Evolutionary conservation across 2,329 filamentous ascomycete genomes (phyloP).

Genomic region (Huntiella abstrusa): DNA sequence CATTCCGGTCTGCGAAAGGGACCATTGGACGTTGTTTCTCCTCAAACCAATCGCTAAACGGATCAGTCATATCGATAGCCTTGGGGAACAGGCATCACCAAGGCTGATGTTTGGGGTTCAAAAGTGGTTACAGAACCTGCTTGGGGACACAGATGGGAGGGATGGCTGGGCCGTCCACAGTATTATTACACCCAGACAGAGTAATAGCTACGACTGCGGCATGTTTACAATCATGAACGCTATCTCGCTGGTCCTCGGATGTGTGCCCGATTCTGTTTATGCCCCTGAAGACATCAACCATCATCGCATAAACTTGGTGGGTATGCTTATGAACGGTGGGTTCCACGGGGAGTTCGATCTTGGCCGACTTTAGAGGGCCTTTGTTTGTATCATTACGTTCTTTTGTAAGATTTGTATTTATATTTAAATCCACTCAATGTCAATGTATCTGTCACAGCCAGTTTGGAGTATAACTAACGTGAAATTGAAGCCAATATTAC

Average conservation of each 20-base stretch:
- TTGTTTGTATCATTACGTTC: too few relatives aligned
- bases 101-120: too few relatives aligned
- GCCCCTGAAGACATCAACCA: constrained; percentile 33
- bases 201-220: constrained; percentile 55
- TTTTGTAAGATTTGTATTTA: too few relatives aligned
- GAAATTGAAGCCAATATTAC: too few relatives aligned
- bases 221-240: constrained; percentile 58
- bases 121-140: constrained; percentile 29
- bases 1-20: constrained; percentile 44
- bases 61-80: constrained; percentile 52
- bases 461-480: too few relatives aligned
- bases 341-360: constrained; percentile 42
- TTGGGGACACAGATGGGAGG: constrained; percentile 32
- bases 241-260: constrained; percentile 38
- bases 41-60: constrained; percentile 40
- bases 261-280: constrained; percentile 28
- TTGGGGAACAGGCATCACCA: constrained; percentile 22
- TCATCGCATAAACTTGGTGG: constrained; percentile 44
- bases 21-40: constrained; percentile 55
- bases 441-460: too few relatives aligned
- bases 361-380: too few relatives aligned
- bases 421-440: too few relatives aligned
- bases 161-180: constrained; percentile 39
- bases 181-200: constrained; percentile 34
- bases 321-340: constrained; percentile 46